Evolutionary conservation across 2,329 filamentous ascomycete genomes (phyloP), one percentile per base, ranked within the genome.

Genomic region (Penicillium sp.): DNA sequence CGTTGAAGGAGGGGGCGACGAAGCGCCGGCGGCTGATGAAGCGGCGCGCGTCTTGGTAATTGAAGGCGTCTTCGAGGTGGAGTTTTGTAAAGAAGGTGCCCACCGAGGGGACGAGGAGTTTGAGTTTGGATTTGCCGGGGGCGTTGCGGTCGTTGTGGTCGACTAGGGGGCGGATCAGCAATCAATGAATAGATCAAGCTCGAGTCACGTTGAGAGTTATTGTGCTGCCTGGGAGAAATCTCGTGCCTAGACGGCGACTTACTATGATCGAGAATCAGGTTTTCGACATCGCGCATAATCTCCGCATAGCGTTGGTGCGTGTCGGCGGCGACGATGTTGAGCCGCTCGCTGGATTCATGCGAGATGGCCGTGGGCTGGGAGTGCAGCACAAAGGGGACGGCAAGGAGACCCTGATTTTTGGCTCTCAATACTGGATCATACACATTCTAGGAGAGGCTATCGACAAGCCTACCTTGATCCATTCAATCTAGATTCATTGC

Each of bases 1-100:
- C 95, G 78, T 99, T 99, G 83, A 99, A 99, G 1, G 91, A 96
- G 0, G 95, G 95, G 1, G 94, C 90, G 2, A 99, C 95, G 73
- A 97, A 98, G 60, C 95, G 88, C 24, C 95, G 85, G 1, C 89
- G 92, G 31, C 92, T 96, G 70, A 99, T 99, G 75, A 89, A 90
- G 6, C 95, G 87, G 64, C 88, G 88, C 59, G 83, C 79, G 74
- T 99, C 95, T 77, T 98, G 95, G 76, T 91, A 94, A 66, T 88
- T 88, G 79, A 98, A 98, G 6, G 94, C 94, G 50, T 92, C 91
- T 71, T 94, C 91, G 9, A 98, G 85, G 2, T 90, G 89, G 3
- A 98, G 80, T 5, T 89, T 85, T 0, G 94, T 98, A 79, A 97
- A 98, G 81, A 98, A 98, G 13, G 86, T 89, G n/a, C 94, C 94